Evolutionary conservation across 2,329 filamentous ascomycete species (phyloP).

Genomic region (Onygenales sp.): DNA sequence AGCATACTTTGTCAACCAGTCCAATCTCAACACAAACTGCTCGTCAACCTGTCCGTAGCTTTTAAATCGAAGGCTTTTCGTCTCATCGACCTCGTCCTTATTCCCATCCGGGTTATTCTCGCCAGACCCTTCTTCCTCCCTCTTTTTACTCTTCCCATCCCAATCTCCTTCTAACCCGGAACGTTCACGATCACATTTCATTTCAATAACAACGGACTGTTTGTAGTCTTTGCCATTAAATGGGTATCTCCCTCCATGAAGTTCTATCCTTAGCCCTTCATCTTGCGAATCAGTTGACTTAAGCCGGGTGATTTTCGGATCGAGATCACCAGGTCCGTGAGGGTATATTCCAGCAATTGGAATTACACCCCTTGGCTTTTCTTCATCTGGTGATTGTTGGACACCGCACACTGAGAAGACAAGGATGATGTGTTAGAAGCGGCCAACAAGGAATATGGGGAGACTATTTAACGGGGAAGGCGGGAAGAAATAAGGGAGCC

Average conservation of each 20-base stretch:
- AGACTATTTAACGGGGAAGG: neutral
- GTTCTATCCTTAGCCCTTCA: slow-evolving; percentile 60
- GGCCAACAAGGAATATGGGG: neutral
- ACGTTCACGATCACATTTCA: slow-evolving; percentile 65
- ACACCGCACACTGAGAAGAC: slow-evolving; percentile 13
- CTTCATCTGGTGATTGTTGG: slow-evolving; percentile 8
- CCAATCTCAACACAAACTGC: slow-evolving; percentile 58
- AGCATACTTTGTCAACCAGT: slow-evolving; percentile 81
- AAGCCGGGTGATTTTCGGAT: slow-evolving; percentile 55
- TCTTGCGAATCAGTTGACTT: slow-evolving; percentile 53
- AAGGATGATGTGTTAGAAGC: neutral
- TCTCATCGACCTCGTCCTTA: slow-evolving; percentile 23
- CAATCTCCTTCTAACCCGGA: slow-evolving; percentile 56
- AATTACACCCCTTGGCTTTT: slow-evolving; percentile 19
- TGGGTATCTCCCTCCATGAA: slow-evolving; percentile 46
- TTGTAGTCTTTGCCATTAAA: slow-evolving; percentile 27
- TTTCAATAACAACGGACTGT: slow-evolving; percentile 70
- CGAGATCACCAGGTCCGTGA: slow-evolving; percentile 19
- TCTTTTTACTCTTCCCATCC: slow-evolving; percentile 16
- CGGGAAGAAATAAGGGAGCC: neutral
- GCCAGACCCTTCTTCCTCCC: slow-evolving; percentile 19
- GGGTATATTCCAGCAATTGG: slow-evolving; percentile 22
- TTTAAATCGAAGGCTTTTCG: slow-evolving; percentile 63
- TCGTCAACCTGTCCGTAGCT: slow-evolving; percentile 57
- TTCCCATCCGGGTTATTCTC: slow-evolving; percentile 16